These are phyloP conservation scores for Nakataea oryzae DNA, from an alignment of 2,329 filamentous ascomycete genomes.

Conservation along the genomic window DNA sequence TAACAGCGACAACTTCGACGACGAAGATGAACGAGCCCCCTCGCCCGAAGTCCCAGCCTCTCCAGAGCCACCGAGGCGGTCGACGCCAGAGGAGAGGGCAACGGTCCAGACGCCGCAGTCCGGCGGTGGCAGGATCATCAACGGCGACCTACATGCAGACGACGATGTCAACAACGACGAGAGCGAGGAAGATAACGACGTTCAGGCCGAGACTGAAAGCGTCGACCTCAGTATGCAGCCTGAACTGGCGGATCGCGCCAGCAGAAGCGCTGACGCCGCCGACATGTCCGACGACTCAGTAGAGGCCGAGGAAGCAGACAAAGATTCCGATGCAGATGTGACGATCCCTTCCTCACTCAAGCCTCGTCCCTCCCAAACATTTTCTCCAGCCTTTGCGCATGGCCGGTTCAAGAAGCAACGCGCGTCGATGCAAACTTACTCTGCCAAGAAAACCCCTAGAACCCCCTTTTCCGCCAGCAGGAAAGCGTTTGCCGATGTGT, in stretches of 20 bases:
- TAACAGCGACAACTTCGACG: not conserved
- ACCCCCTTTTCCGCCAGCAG: not conserved
- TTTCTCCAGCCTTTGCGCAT: not conserved
- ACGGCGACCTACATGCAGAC: slow-evolving; percentile 2
- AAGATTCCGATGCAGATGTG: not conserved
- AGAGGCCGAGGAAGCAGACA: not conserved
- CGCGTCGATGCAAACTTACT: not conserved
- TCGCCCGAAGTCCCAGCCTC: slow-evolving; percentile 3
- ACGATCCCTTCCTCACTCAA: not conserved
- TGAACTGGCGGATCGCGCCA: not conserved
- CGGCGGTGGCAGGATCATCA: too few species aligned
- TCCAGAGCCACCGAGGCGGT: slow-evolving; percentile 7
- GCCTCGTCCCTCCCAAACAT: not conserved
- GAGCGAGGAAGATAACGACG: slow-evolving; percentile 9
- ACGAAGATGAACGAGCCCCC: not conserved
- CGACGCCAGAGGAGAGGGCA: not conserved
- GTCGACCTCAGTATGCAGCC: slow-evolving; percentile 1
- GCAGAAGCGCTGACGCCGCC: not conserved
- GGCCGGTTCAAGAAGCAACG: not conserved
- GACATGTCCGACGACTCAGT: not conserved
- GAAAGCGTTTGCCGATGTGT: not conserved
- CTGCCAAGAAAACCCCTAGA: not conserved
- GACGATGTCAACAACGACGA: slow-evolving; percentile 13
- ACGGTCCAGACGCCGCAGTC: too few species aligned
- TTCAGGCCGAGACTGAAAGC: slow-evolving; percentile 11